These are phyloP conservation scores for Kockiozyma suomiensis DNA, from an alignment of 805 yeast species.

Conservation along the genomic window DNA sequence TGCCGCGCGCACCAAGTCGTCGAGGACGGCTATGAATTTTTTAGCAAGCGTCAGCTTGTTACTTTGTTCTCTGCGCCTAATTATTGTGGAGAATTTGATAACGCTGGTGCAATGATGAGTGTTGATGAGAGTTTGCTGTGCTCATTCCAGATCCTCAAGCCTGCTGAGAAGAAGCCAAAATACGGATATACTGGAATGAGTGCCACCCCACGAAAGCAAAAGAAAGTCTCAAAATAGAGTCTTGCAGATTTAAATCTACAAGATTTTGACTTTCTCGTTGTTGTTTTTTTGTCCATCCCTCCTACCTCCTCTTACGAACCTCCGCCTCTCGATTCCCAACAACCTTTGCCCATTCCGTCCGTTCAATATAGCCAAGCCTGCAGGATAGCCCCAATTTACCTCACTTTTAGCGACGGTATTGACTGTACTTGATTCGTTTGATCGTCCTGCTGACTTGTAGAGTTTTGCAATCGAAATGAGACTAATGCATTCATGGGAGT, in stretches of 20 bases:
- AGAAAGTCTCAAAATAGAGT: conserved; percentile 23
- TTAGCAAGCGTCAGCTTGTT: conserved; percentile 92
- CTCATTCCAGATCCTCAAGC: conserved; percentile 88
- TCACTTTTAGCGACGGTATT: too few species aligned
- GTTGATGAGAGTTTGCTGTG: conserved; percentile 95
- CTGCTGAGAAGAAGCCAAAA: conserved; percentile 93
- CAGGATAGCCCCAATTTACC: too few species aligned
- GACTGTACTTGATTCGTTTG: too few species aligned
- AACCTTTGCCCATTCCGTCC: too few species aligned
- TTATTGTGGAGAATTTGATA: conserved; percentile 94
- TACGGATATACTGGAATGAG: conserved; percentile 47
- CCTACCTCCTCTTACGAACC: not conserved
- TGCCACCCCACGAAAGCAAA: conserved; percentile 31
- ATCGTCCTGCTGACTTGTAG: too few species aligned
- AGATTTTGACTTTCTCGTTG: conserved; percentile 2
- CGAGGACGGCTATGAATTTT: conserved; percentile 98
- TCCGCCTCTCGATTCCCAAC: too few species aligned
- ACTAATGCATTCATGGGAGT: too few species aligned
- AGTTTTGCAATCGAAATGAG: too few species aligned
- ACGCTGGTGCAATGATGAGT: conserved; percentile 99
- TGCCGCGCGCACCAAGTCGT: conserved; percentile 99
- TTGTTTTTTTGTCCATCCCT: conserved; percentile 1
- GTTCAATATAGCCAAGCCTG: too few species aligned
- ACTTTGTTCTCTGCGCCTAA: conserved; percentile 96
- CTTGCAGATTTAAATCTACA: not conserved